Percentiles rank a stretch among this genome's conserved stretches.
These are phyloP conservation scores for Sonneratia caseolaris DNA, from an alignment of 345 rosid species.

Conservation along the genomic window DNA sequence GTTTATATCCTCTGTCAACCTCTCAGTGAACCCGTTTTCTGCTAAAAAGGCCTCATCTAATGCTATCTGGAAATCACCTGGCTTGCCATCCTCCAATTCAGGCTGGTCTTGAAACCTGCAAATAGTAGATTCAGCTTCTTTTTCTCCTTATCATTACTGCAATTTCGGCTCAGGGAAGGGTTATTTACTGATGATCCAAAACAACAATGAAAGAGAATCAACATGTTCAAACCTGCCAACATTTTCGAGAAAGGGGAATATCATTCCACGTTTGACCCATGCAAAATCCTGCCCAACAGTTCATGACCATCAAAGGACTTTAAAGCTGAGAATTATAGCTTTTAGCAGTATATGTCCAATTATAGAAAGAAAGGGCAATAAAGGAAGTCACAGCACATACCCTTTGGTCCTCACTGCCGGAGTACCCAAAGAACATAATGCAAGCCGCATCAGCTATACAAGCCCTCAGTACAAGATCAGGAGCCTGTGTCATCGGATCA, in stretches of 20 bases:
- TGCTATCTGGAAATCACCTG: slow-evolving; percentile 59
- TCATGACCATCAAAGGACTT: slow-evolving; percentile 6
- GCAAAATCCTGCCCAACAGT: slow-evolving; percentile 66
- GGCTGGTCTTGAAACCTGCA: slow-evolving; percentile 77
- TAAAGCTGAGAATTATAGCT: background rate
- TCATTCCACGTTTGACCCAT: slow-evolving; percentile 82
- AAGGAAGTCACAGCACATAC: slow-evolving; percentile 26
- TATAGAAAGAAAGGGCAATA: slow-evolving; percentile 5
- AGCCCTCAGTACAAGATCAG: slow-evolving; percentile 82
- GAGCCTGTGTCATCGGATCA: slow-evolving; percentile 95
- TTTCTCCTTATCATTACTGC: background rate
- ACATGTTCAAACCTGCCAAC: slow-evolving; percentile 51
- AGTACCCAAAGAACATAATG: slow-evolving; percentile 88
- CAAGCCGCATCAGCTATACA: slow-evolving; percentile 92
- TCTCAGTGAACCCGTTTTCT: slow-evolving; percentile 90
- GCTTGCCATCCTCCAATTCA: slow-evolving; percentile 52
- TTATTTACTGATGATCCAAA: background rate
- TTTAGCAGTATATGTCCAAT: background rate
- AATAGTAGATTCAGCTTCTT: slow-evolving; percentile 7
- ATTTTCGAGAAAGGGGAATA: slow-evolving; percentile 82
- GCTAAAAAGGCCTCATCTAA: slow-evolving; percentile 88
- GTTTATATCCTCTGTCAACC: slow-evolving; percentile 71
- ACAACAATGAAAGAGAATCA: background rate
- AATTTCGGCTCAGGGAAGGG: background rate
- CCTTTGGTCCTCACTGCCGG: slow-evolving; percentile 70